A percentile compares a stretch with the other conserved stretches of the same genome.
Conservation (phyloP, 768 basidiomycete genomes). For the Calocera cornea region DNA sequence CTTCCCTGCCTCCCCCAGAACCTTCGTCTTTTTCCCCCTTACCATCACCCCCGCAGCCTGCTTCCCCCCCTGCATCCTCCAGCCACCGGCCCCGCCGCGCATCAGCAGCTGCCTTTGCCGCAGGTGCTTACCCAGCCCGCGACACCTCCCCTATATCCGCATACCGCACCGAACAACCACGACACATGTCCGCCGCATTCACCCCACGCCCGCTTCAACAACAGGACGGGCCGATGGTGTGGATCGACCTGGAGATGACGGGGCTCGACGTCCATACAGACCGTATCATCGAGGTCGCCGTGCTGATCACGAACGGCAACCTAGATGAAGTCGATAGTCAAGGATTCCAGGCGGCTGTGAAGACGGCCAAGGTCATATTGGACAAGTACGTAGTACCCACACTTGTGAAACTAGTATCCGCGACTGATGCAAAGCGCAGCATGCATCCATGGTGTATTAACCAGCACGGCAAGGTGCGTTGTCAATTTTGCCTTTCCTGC, state of each 20-base stretch:
- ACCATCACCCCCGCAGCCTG: too few relatives aligned
- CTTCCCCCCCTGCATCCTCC: too few relatives aligned
- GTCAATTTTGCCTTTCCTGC: conserved; percentile 2
- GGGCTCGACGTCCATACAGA: conserved; percentile 55
- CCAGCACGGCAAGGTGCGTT: conserved; percentile 58
- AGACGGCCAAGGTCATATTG: conserved; percentile 51
- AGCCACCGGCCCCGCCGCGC: too few relatives aligned
- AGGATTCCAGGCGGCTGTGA: conserved; percentile 64
- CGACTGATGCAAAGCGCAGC: conserved; percentile 28
- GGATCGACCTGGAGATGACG: conserved; percentile 85
- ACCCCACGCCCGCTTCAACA: conserved; percentile 26
- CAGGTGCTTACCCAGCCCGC: too few relatives aligned
- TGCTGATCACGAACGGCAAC: conserved; percentile 78
- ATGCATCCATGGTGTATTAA: conserved; percentile 83
- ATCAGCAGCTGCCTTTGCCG: too few relatives aligned
- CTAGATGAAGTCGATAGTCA: conserved; percentile 59
- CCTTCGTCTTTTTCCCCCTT: too few relatives aligned
- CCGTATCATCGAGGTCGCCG: conserved; percentile 69
- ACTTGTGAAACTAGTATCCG: too few relatives aligned
- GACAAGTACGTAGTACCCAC: conserved; percentile 41
- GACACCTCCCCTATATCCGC: too few relatives aligned
- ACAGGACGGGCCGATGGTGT: conserved; percentile 54
- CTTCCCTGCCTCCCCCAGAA: too few relatives aligned
- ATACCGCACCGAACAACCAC: too few relatives aligned
- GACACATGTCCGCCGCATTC: not conserved